A percentile compares a stretch with the other conserved stretches of the same genome.
Evolutionary conservation across 768 basidiomycete species (phyloP).

Genomic region (Russula compacta): DNA sequence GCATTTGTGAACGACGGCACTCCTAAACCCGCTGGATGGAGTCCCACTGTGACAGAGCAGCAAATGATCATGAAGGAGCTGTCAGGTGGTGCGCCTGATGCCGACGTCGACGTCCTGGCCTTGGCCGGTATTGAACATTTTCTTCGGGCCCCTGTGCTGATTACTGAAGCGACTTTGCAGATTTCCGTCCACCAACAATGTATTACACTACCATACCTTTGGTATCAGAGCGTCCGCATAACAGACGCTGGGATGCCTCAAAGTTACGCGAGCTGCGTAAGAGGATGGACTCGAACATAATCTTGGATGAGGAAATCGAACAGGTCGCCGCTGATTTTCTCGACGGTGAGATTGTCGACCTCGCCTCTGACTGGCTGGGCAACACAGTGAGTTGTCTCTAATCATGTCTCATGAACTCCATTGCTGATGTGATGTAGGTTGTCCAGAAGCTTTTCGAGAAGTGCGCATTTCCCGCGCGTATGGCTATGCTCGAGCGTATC

Average conservation of each 20-base stretch:
- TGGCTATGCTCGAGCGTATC: conserved; percentile 90
- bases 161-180: conserved; percentile 34
- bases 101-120: conserved; percentile 76
- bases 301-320: conserved; percentile 81
- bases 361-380: conserved; percentile 96
- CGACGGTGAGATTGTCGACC: conserved; percentile 89
- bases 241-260: conserved; percentile 88
- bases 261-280: conserved; percentile 92
- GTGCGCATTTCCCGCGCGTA: conserved; percentile 65
- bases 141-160: not conserved
- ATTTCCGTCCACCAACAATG: conserved; percentile 86
- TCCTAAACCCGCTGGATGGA: conserved; percentile 56
- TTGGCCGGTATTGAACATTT: conserved; percentile 57
- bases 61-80: conserved; percentile 97
- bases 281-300: conserved; percentile 82
- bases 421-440: conserved; percentile 39
- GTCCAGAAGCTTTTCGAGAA: conserved; percentile 96
- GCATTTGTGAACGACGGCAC: conserved; percentile 46
- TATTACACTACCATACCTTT: conserved; percentile 95
- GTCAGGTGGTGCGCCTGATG: conserved; percentile 62
- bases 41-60: conserved; percentile 77
- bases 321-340: conserved; percentile 84
- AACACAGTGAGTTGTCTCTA: conserved; percentile 58
- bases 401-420: not conserved
- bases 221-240: conserved; percentile 75